Conservation (phyloP, 805 yeast species). For the Metschnikowia anglica region DNA sequence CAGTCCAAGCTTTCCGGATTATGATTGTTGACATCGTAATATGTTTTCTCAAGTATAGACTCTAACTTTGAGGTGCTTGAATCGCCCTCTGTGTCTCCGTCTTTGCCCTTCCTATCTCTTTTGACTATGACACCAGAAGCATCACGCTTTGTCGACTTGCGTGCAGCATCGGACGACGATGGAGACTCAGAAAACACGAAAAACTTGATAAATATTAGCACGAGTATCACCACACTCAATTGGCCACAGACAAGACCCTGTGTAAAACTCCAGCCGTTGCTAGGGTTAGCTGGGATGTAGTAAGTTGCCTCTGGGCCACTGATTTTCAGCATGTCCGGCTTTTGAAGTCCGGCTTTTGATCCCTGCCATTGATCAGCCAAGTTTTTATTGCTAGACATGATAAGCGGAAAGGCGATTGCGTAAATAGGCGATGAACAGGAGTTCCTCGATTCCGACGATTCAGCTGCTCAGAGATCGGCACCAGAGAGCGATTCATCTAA, state of each 20-base stretch:
- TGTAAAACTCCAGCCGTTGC: constrained; percentile 60
- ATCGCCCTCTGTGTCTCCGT: constrained; percentile 11
- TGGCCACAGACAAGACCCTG: constrained; percentile 77
- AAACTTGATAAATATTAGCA: constrained; percentile 66
- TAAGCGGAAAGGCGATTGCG: too few relatives aligned
- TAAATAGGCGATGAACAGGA: neutral
- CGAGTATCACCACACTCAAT: constrained; percentile 61
- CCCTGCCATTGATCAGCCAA: constrained; percentile 2
- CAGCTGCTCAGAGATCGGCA: too few relatives aligned
- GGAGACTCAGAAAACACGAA: constrained; percentile 72
- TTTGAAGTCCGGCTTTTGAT: neutral
- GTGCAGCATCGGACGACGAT: constrained; percentile 26
- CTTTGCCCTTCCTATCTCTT: constrained; percentile 28
- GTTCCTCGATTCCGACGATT: neutral
- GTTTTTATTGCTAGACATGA: constrained; percentile 4
- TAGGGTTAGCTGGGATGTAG: constrained; percentile 3
- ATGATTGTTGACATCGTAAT: constrained; percentile 86
- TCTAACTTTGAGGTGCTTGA: constrained; percentile 23
- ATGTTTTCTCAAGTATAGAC: constrained; percentile 82
- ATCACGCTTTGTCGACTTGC: constrained; percentile 24
- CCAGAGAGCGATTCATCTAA: too few relatives aligned
- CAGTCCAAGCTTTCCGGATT: constrained; percentile 91
- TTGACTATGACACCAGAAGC: constrained; percentile 34
- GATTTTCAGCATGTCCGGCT: constrained; percentile 4
- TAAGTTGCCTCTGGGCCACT: constrained; percentile 9